Evolutionary conservation across 352 stramenopile species (phyloP), one percentile per base, ranked within the genome.

Genomic region (Phytophthora pisi): DNA sequence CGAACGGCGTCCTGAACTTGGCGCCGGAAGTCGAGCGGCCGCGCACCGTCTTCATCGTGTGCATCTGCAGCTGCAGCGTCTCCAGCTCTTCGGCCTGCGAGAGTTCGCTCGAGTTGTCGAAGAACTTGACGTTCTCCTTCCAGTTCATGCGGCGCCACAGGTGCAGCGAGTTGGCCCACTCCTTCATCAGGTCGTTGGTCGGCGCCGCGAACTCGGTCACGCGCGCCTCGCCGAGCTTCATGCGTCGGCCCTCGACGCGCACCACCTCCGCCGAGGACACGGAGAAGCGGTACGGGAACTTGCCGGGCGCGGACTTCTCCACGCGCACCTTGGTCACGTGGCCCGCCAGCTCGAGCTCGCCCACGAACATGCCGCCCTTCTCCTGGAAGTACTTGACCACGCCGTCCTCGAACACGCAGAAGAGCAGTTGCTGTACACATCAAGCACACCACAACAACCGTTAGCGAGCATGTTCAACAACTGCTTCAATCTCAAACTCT

Each of bases 101-200:
- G 51, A 92, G 55, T 8, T 86, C 72, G 15, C 61, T 72, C 49
- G 77, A 75, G 57, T 71, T 67, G 36, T 92, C 84, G 30, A 94
- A 94, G 74, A 94, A 94, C 69, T 86, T 92, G 70, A 94, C 86
- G 61, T 94, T 88, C 54, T 94, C 86, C 63, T 92, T 92, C 86
- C 86, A 94, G 74, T 90, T 94, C 86, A 94, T 94, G 51, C 86
- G 86, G 16, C 84, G 84, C 86, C 86, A 94, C 11, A 94, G 72
- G 47, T 94, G 86, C 65, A 94, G 68, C 47, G 86, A 78, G 68
- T 94, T 94, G 58, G 86, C 86, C 86, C 86, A 94, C 67, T 94
- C 86, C 71, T 92, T 94, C 86, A 94, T 94, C 5, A 94, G 70
- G 66, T 90, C 84, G 45, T 88, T 82, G 5, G 68, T 88, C 0